Evolutionary conservation across 768 basidiomycete genomes (phyloP).

Genomic region (Antrodiella citrinella): DNA sequence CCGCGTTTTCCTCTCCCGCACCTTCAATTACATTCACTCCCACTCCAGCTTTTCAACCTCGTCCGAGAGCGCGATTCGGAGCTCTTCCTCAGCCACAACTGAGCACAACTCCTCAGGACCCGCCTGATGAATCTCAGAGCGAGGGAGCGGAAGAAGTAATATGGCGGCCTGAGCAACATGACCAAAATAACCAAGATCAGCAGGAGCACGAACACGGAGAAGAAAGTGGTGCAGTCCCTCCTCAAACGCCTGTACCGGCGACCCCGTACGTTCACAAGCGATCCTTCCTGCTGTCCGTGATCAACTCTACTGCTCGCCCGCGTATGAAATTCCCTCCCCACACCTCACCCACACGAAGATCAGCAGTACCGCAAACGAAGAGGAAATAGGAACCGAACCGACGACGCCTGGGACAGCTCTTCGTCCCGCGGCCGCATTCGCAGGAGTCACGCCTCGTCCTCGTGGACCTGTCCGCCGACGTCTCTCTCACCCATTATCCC

Average conservation of each 20-base stretch:
- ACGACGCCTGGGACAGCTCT: constrained; percentile 26
- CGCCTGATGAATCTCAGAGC: constrained; percentile 19
- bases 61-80: constrained; percentile 54
- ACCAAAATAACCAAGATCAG: constrained; percentile 4
- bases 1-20: constrained; percentile 45
- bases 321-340: constrained; percentile 49
- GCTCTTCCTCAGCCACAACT: constrained; percentile 34
- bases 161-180: constrained; percentile 1
- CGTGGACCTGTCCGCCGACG: constrained; percentile 33
- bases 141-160: constrained; percentile 3
- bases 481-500: constrained; percentile 60
- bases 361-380: constrained; percentile 7
- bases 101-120: constrained; percentile 14
- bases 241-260: constrained; percentile 29
- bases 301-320: constrained; percentile 75
- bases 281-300: constrained; percentile 77
- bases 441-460: constrained; percentile 57
- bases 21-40: constrained; percentile 56
- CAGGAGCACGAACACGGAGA: constrained; percentile 15
- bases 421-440: constrained; percentile 40
- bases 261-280: constrained; percentile 70
- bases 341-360: constrained; percentile 47
- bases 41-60: constrained; percentile 58
- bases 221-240: constrained; percentile 12
- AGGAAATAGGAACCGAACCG: constrained; percentile 12